Percentiles rank a stretch among this genome's conserved stretches.
These are phyloP conservation scores for Ganoderma lingzhi DNA, from an alignment of 1,284 basidiomycete genomes.

Conservation along the genomic window DNA sequence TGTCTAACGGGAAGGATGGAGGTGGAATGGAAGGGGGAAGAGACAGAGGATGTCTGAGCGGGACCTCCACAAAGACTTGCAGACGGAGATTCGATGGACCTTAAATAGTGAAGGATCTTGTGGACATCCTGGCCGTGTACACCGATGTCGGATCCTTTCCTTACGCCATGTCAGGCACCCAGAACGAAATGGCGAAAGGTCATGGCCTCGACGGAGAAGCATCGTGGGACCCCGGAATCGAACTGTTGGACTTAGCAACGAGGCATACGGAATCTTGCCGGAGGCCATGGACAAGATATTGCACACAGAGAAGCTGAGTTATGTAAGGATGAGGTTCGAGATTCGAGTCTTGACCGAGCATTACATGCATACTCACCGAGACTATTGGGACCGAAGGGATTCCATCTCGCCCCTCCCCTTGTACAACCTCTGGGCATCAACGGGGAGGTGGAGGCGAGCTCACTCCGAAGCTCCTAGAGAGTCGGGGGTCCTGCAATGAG, in stretches of 20 bases:
- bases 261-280: background rate
- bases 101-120: slow-evolving; percentile 13
- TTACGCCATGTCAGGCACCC: background rate
- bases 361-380: background rate
- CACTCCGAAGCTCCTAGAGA: background rate
- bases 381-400: too few relatives aligned
- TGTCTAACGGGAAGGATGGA: slow-evolving; percentile 1
- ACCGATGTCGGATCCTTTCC: background rate
- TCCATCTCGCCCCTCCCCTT: background rate
- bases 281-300: background rate
- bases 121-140: background rate
- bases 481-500: slow-evolving; percentile 4
- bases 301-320: background rate
- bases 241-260: background rate
- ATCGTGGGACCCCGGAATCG: background rate
- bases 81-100: background rate
- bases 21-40: background rate
- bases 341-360: background rate
- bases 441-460: background rate
- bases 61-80: slow-evolving; percentile 21
- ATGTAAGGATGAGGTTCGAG: background rate
- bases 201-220: slow-evolving; percentile 6
- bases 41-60: slow-evolving; percentile 22
- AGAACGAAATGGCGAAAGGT: background rate
- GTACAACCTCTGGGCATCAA: background rate